A percentile compares a stretch with the other conserved stretches of the same genome.
Evolutionary conservation across 176 grass and related monocot genomes (phyloP).

Genomic region (Tuctoria greenei): DNA sequence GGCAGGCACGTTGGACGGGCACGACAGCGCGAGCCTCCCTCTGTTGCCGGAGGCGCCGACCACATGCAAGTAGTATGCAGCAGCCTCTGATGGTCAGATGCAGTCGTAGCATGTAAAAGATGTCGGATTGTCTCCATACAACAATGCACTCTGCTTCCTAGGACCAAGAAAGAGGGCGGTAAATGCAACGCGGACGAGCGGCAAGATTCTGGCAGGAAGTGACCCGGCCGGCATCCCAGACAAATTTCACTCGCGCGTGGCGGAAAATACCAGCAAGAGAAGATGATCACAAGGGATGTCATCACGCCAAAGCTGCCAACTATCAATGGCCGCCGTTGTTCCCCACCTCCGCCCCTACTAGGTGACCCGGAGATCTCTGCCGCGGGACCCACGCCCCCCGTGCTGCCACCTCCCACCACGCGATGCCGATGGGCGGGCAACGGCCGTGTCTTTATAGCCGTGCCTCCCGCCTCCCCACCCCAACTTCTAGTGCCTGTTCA

Average conservation of each 20-base stretch:
- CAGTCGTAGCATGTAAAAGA: neutral
- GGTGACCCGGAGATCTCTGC: constrained; percentile 35
- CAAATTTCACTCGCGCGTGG: neutral
- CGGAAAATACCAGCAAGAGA: neutral
- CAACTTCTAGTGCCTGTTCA: neutral
- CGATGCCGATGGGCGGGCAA: neutral
- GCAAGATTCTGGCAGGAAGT: too few relatives aligned
- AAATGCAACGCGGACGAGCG: neutral
- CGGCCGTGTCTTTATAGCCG: constrained; percentile 35
- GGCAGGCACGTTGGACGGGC: constrained; percentile 2
- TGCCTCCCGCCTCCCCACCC: neutral
- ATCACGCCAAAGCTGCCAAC: constrained; percentile 6
- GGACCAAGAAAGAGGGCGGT: neutral
- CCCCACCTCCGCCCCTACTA: neutral
- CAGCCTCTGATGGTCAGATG: neutral
- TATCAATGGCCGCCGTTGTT: neutral
- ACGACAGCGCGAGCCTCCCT: neutral
- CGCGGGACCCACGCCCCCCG: neutral
- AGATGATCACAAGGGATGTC: neutral
- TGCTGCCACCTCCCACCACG: constrained; percentile 2
- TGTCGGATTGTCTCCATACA: neutral
- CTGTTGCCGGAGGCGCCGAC: constrained; percentile 10
- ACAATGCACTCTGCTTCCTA: neutral
- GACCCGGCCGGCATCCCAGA: neutral
- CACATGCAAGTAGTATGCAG: constrained; percentile 17